Percentiles rank a stretch among this genome's conserved stretches.
Evolutionary conservation across 345 rosid genomes (phyloP).

Genomic region (Dimocarpus longan): DNA sequence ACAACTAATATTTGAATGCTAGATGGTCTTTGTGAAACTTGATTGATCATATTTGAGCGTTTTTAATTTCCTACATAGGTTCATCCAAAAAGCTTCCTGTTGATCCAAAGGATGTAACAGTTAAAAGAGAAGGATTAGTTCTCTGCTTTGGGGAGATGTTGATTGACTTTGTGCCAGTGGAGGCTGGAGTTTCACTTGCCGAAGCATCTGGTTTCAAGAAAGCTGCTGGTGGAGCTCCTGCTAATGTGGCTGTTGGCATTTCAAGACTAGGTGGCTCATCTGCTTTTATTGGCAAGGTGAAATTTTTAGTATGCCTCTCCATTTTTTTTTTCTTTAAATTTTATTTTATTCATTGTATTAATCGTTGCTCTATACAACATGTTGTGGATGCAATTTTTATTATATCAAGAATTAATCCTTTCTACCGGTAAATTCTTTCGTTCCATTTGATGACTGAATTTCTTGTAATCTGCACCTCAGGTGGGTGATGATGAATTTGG

Average conservation of each 20-base stretch:
- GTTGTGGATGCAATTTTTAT: too few relatives aligned
- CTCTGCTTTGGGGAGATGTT: constrained; percentile 60
- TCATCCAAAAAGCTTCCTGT: constrained; percentile 8
- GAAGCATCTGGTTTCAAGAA: constrained; percentile 50
- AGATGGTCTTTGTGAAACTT: too few relatives aligned
- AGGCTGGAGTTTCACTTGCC: constrained; percentile 57
- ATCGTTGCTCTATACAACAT: too few relatives aligned
- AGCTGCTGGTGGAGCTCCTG: constrained; percentile 69
- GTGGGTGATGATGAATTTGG: constrained; percentile 76
- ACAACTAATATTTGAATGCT: not conserved
- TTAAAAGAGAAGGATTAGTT: constrained; percentile 12
- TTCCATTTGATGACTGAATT: too few relatives aligned
- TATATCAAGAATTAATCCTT: too few relatives aligned
- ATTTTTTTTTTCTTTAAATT: not conserved
- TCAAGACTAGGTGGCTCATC: constrained; percentile 57
- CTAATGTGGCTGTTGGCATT: constrained; percentile 59
- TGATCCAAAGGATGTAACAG: constrained; percentile 3
- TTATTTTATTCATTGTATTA: too few relatives aligned
- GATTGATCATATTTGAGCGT: not conserved
- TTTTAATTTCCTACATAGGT: constrained; percentile 17
- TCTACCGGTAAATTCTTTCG: too few relatives aligned
- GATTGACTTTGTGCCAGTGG: constrained; percentile 60
- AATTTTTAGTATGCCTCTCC: not conserved
- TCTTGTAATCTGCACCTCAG: constrained; percentile 27
- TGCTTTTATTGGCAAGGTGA: constrained; percentile 54